Conservation (phyloP, 345 rosid genomes). For the Tarenaya hassleriana region DNA sequence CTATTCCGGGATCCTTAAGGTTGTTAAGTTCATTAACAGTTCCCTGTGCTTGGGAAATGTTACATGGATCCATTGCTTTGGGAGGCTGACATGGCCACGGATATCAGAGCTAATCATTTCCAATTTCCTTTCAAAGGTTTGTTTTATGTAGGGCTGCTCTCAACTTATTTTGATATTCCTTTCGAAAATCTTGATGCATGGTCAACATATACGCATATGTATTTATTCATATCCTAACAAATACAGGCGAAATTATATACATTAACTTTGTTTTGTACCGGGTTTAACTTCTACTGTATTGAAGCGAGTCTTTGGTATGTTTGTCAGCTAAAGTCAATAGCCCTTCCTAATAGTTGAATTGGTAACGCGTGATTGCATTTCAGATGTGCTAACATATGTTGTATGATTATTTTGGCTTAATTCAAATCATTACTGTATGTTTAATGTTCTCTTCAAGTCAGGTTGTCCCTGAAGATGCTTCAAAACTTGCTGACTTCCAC, state of each 20-base stretch:
- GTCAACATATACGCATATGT: no score
- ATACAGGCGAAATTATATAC: no score
- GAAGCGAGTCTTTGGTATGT: no score
- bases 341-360: not conserved
- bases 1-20: slow-evolving; percentile 52
- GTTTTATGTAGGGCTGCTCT: slow-evolving; percentile 11
- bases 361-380: not conserved
- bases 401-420: not conserved
- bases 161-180: slow-evolving; percentile 4
- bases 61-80: slow-evolving; percentile 72
- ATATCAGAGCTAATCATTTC: slow-evolving; percentile 77
- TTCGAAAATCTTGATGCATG: not conserved
- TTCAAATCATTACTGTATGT: slow-evolving; percentile 5
- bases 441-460: slow-evolving; percentile 32
- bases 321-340: no score
- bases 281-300: no score
- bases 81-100: slow-evolving; percentile 92
- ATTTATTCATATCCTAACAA: no score
- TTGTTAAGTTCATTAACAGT: slow-evolving; percentile 55
- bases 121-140: slow-evolving; percentile 87
- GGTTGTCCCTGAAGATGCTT: slow-evolving; percentile 96
- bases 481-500: slow-evolving; percentile 81
- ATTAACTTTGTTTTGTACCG: no score
- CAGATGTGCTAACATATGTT: not conserved
- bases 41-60: slow-evolving; percentile 67